Evolutionary conservation across 2,329 filamentous ascomycete species (phyloP), one percentile per base, ranked within the genome.

Genomic region (Venturia effusa): DNA sequence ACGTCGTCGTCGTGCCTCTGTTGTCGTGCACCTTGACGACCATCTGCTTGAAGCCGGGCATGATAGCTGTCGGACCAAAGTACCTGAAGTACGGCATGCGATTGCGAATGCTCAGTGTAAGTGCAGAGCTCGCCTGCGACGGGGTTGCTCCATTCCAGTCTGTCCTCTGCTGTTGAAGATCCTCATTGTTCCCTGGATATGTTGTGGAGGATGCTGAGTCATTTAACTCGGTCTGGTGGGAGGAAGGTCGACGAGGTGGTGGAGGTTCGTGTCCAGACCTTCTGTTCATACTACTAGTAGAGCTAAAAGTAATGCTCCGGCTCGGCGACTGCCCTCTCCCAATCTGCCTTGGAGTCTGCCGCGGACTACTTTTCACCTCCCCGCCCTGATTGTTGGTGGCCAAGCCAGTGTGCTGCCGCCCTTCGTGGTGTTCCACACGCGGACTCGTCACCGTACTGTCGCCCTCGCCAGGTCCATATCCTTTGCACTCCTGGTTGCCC

Each of bases 31-130:
- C 84, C 63, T 88, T 87, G 65, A 89, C 87, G 32, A 95, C 89
- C 90, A 95, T 95, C 74, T 95, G 90, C 75, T 95, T 95, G 77
- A 92, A 95, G 27, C 91, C 91, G 1, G 91, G 91, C 62, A 94
- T 90, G 70, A 96, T 96, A 67, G 91, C 92, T 0, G 92, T 96
- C 0, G 90, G 90, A 0, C 91, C 92, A 72, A 96, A 94, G 74
- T 94, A 96, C 66, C 92, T 82, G 70, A 96, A 96, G 73, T 94
- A 96, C 0, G 91, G 91, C 67, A 96, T 89, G 63, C 88, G 83
- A 70, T 88, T 83, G 79, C 72, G 78, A 74, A 68, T 83, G 78
- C 66, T 83, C 54, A 79, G 72, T 68, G 73, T 79, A 62, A 57
- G 51, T 75, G 17, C 43, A 39, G 19, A 61, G 63, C 39, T 59